Percentiles rank a stretch among this genome's conserved stretches.
Conservation (phyloP, 257 asterid species). For the Ophiorrhiza pumila region DNA sequence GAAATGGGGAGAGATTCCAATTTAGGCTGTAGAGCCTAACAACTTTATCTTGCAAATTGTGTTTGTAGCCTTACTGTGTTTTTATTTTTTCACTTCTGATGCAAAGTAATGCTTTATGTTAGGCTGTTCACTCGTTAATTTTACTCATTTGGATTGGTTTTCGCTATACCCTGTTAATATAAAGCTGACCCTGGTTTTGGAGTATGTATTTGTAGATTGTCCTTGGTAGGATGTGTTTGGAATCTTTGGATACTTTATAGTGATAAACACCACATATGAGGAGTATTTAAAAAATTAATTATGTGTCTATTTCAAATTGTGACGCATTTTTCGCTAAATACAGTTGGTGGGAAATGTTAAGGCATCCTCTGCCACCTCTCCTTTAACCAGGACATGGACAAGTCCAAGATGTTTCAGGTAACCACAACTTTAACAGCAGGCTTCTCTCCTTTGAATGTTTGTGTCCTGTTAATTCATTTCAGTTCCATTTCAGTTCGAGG, state of each 20-base stretch:
- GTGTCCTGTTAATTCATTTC: not conserved
- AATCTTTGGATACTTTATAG: not conserved
- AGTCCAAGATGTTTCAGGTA: constrained; percentile 16
- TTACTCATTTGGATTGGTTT: not conserved
- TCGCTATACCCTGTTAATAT: not conserved
- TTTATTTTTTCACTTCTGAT: too few relatives aligned
- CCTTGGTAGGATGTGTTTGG: not conserved
- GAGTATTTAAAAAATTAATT: not conserved
- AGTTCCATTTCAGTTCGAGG: too few relatives aligned
- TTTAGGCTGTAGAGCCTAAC: not conserved
- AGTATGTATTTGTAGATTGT: not conserved
- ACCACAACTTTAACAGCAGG: not conserved
- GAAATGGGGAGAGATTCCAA: not conserved
- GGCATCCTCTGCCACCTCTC: not conserved
- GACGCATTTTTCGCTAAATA: not conserved
- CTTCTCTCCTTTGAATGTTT: not conserved
- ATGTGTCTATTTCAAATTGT: not conserved
- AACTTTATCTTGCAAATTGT: too few relatives aligned
- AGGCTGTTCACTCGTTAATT: not conserved
- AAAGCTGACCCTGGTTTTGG: not conserved
- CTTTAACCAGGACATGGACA: not conserved
- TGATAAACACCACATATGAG: not conserved
- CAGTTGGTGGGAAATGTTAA: constrained; percentile 9
- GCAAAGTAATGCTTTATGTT: too few relatives aligned
- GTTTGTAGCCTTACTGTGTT: too few relatives aligned